Base-by-base conservation (phyloP, 2,329 filamentous ascomycete species). In the Arthrocladium fulminans region DNA sequence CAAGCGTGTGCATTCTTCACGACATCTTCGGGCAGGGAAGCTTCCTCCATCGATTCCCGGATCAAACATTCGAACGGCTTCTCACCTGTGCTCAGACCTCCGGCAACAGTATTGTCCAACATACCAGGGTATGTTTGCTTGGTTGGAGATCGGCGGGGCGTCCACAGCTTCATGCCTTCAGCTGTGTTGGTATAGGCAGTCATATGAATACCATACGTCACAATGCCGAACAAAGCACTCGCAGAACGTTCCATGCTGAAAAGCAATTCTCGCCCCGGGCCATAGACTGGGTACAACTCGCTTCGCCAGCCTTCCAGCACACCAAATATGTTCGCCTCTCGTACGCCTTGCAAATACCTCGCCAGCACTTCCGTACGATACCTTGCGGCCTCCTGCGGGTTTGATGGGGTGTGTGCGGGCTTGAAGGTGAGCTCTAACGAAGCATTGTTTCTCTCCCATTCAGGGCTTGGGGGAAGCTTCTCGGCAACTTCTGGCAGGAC, bases 61-160 rank as follows among this genome's bases (percentile, higher is more conserved):
- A 96, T 75, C 45, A 95, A 70, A 63, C 84, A 88, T 61, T 90
- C 88, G 42, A 88, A 83, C 0, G 86, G 84, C 19, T 75, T 75
- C 64, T 96, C 89, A 12, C 83, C 84, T 0, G 86, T 86, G 63
- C 84, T 81, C 57, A 97, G 81, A 0, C 88, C 86, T 2, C 86
- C 86, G 0, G 89, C 92, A 5, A 94, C 92, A 1, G 88, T 88
- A 65, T 97, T 98, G 66, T 98, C 92, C 56, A 98, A 73, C 73
- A 96, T 89, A n/a, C 84, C 77, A 0, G 84, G 83, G 62, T 90
- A 98, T 0, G 88, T 96, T 56, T 86, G 80, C 72, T 97, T 98
- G 50, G 73, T 77, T 44, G 72, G 73, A 10, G 88, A 79, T 8
- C 92, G 76, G 39, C 82, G 77, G 2, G 92, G 86, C 1, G 94